Base-by-base conservation (phyloP, 2,329 filamentous ascomycete species). In the Pseudocercospora musae region DNA sequence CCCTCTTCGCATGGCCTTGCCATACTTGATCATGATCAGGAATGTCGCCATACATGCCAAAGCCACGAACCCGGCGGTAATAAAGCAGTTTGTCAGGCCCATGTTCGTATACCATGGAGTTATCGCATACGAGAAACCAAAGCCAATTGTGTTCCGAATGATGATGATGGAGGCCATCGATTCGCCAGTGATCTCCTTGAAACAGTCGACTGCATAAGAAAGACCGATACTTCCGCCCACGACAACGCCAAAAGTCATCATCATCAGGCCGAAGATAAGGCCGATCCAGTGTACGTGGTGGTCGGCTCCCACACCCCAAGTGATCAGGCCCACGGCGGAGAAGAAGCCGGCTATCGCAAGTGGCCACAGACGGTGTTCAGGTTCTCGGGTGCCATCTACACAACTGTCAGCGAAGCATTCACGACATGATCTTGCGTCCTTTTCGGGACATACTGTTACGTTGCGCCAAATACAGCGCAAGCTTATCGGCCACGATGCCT, bases 91-190 rank as follows among this genome's bases (percentile, higher is more conserved):
- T 59, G 77, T 75, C 25, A 78, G 69, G 1, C 78, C 78, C 71
- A 80, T 74, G 27, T 58, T 71, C 0, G 70, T 71, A 10, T 79
- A 68, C 78, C 78, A 80, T 1, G 78, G 78, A 2, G 78, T 80
- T 59, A 80, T 72, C 42, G 82, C 82, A 68, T 85, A 84, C 23
- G 59, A 65, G 59, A 81, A 77, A 0, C 76, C 79, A 64, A 81
- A 81, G 0, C 76, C 76, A 72, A 81, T 79, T 2, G 79, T 80
- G 60, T 81, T 81, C 4, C 79, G 76, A n/a, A 81, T 77, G 50
- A 81, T 63, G 56, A 81, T 81, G n/a, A 80, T 73, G 27, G 73
- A 78, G 1, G 79, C 76, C 72, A 80, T 78, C 29, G 78, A 76
- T 61, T 80, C 77, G 0, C 77, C 77, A 2, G 74, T 73, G 20